Evolutionary conservation across 2,329 filamentous ascomycete genomes (phyloP).

Genomic region (Pseudocercospora musae): DNA sequence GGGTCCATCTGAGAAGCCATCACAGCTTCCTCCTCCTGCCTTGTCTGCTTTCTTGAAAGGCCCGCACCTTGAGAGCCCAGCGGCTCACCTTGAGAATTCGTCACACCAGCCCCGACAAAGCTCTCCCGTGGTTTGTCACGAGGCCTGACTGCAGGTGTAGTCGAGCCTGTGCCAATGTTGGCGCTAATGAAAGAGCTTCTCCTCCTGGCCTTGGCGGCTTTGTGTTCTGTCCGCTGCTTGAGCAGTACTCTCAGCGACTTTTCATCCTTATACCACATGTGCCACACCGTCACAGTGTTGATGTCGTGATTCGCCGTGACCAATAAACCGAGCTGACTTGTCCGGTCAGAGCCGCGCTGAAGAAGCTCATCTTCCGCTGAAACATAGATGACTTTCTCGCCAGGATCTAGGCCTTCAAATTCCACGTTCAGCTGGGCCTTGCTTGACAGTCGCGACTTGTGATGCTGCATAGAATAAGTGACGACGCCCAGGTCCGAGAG

Average conservation of each 20-base stretch:
- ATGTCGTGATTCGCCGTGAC: conserved; percentile 77
- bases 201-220: conserved; percentile 54
- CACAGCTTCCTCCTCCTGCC: conserved; percentile 42
- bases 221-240: conserved; percentile 39
- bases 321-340: conserved; percentile 62
- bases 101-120: conserved; percentile 56
- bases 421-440: conserved; percentile 41
- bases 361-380: conserved; percentile 60
- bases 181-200: conserved; percentile 58
- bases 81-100: conserved; percentile 22
- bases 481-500: conserved; percentile 81
- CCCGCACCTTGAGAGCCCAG: conserved; percentile 18
- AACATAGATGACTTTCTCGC: conserved; percentile 81
- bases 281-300: conserved; percentile 80
- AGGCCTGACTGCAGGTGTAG: conserved; percentile 65
- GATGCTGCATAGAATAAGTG: conserved; percentile 30
- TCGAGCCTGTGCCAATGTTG: conserved; percentile 66
- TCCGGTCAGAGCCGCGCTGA: conserved; percentile 38
- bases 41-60: conserved; percentile 28
- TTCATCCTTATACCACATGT: conserved; percentile 70
- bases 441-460: conserved; percentile 24
- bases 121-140: conserved; percentile 71
- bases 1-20: conserved; percentile 51
- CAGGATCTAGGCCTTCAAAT: conserved; percentile 64
- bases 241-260: conserved; percentile 50